Percentiles rank a stretch among this genome's conserved stretches.
Conservation (phyloP, 2,329 filamentous ascomycete genomes). For the Lachnellula arida region DNA sequence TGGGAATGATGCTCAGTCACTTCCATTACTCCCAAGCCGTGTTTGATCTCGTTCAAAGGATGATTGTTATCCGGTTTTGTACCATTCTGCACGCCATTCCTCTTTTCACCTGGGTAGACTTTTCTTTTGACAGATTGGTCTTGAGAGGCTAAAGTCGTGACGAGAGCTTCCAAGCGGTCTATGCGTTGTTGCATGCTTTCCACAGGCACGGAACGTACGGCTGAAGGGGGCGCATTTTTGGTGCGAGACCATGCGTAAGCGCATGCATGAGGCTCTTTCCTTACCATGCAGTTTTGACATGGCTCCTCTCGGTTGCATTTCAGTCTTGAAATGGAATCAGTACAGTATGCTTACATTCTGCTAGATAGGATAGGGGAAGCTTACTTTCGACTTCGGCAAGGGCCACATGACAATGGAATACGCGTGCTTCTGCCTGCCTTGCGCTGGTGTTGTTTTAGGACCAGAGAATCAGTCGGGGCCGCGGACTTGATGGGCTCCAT, state of each 20-base stretch:
- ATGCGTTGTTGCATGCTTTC: slow-evolving; percentile 62
- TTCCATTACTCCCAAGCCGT: slow-evolving; percentile 72
- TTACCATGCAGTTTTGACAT: slow-evolving; percentile 89
- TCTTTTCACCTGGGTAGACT: neutral
- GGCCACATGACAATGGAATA: slow-evolving; percentile 18
- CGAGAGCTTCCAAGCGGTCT: slow-evolving; percentile 31
- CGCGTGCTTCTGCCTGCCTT: slow-evolving; percentile 15
- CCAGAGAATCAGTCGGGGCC: neutral
- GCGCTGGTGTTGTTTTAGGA: slow-evolving; percentile 4
- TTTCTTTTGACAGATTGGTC: slow-evolving; percentile 42
- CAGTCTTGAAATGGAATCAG: slow-evolving; percentile 42
- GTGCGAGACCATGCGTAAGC: slow-evolving; percentile 64
- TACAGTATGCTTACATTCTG: neutral
- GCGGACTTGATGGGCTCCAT: slow-evolving; percentile 1
- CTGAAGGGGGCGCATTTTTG: slow-evolving; percentile 50
- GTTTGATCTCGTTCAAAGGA: slow-evolving; percentile 62
- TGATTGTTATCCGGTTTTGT: slow-evolving; percentile 41
- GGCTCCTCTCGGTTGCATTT: slow-evolving; percentile 90
- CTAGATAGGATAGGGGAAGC: neutral
- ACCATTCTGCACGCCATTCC: neutral
- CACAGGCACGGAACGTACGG: slow-evolving; percentile 77
- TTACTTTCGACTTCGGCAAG: slow-evolving; percentile 22
- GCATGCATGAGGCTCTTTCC: slow-evolving; percentile 72
- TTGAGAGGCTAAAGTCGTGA: slow-evolving; percentile 47
- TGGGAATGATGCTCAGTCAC: slow-evolving; percentile 67